These are phyloP conservation scores for Trichoderma atrobrunneum DNA, from an alignment of 2,329 filamentous ascomycete genomes.

Conservation along the genomic window DNA sequence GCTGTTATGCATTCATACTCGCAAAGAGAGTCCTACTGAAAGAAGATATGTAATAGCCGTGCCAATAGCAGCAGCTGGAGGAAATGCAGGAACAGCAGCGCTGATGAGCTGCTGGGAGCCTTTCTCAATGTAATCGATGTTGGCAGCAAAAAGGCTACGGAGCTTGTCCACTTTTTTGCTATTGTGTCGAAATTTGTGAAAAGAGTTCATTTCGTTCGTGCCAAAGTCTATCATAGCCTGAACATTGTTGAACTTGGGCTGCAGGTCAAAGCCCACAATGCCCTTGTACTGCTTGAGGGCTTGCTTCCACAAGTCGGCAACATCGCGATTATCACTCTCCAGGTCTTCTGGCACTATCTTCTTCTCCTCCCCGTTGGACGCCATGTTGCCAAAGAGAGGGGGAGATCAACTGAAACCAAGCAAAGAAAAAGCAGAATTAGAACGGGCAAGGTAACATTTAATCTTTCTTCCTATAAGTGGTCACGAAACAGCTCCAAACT, in stretches of 20 bases:
- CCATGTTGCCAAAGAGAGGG: constrained; percentile 4
- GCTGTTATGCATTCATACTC: not conserved
- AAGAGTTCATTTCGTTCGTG: constrained; percentile 32
- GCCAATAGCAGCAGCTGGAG: constrained; percentile 33
- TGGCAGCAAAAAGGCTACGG: constrained; percentile 29
- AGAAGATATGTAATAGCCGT: constrained; percentile 36
- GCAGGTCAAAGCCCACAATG: constrained; percentile 33
- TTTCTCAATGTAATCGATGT: constrained; percentile 31
- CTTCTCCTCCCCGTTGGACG: not conserved
- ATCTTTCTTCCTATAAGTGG: not conserved
- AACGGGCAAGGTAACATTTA: not conserved
- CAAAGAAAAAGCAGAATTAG: not conserved
- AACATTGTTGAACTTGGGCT: constrained; percentile 30
- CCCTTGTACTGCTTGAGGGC: constrained; percentile 34
- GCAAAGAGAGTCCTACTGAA: constrained; percentile 20
- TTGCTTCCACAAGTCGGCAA: constrained; percentile 34
- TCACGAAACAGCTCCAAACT: not conserved
- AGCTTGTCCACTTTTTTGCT: constrained; percentile 34
- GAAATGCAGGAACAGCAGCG: constrained; percentile 33
- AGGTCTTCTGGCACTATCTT: constrained; percentile 21
- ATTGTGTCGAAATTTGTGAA: constrained; percentile 35
- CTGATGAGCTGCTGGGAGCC: constrained; percentile 31
- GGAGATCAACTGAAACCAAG: not conserved
- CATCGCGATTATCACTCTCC: constrained; percentile 29
- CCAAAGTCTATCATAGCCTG: constrained; percentile 29